phyloP scores from a whole-genome alignment of 1,139 yeast species.

The Pneumocystis oryctolagi region DNA sequence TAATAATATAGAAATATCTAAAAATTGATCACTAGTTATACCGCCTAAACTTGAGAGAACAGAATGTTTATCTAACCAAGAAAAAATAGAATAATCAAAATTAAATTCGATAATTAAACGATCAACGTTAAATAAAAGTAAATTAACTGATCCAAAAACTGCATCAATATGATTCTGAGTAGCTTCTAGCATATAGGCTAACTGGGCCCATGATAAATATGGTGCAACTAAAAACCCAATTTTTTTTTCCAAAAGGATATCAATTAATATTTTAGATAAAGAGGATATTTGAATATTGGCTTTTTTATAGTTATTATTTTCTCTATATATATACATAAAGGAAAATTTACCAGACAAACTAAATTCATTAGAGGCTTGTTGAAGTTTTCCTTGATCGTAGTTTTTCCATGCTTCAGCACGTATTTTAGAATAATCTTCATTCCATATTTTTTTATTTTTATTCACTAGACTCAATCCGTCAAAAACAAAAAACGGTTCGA shows the following conservation, averaged over 20 bases:
- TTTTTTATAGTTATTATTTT: slow-evolving; percentile 13
- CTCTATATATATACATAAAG: slow-evolving; percentile 1
- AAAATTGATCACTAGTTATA: slow-evolving; percentile 48
- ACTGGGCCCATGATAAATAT: slow-evolving; percentile 65
- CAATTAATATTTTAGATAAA: slow-evolving; percentile 9
- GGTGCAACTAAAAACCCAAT: slow-evolving; percentile 71
- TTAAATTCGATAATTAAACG: slow-evolving; percentile 54
- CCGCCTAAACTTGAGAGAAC: slow-evolving; percentile 34
- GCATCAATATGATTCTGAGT: slow-evolving; percentile 46
- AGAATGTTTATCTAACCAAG: slow-evolving; percentile 2
- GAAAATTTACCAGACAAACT: neutral
- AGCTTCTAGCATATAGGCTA: slow-evolving; percentile 47
- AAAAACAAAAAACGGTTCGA: neutral
- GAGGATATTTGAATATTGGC: slow-evolving; percentile 14
- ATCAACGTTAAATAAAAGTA: slow-evolving; percentile 46
- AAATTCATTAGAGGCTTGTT: slow-evolving; percentile 22
- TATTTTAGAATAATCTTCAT: slow-evolving; percentile 11
- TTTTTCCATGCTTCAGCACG: slow-evolving; percentile 27
- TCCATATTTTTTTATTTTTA: neutral
- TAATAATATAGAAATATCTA: slow-evolving; percentile 30
- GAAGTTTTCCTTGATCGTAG: slow-evolving; percentile 23
- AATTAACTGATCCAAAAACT: slow-evolving; percentile 65
- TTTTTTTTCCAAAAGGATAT: slow-evolving; percentile 33
- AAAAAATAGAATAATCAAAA: slow-evolving; percentile 47
- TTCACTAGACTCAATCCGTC: neutral